Evolutionary conservation across 75 land plant genomes (phyloP), one percentile per base, ranked within the genome.

Genomic region (Larix kaempferi): DNA sequence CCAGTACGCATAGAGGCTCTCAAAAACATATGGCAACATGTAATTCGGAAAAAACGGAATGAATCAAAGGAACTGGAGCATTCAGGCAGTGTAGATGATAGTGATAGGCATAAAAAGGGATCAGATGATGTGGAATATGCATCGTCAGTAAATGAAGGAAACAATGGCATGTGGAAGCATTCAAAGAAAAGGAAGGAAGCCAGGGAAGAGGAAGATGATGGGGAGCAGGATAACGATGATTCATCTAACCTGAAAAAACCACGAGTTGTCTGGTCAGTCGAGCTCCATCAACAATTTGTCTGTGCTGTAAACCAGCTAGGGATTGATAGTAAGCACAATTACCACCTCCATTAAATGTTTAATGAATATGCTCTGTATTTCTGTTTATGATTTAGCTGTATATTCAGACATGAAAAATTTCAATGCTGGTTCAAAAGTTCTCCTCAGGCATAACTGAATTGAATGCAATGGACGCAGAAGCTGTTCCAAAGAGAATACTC

Each of bases 241-340:
- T 91, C 95, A 54, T 85, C 94, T 12, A 80, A 89, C 0, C 75
- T 89, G 57, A 95, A 95, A 62, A 95, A 91, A 78, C 98, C 95
- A 33, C 88, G 98, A 41, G 98, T 95, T 19, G 98, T 95, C 17
- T 95, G 98, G 98, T 93, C 98, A 3, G 98, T 95, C 19, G 98
- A 95, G 65, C 91, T 95, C 29, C 98, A 95, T 84, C 96, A 93
- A 74, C 92, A 95, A 73, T 95, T 95, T 84, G 96, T 95, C 54
- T 82, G 74, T 86, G 98, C 98, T 62, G 98, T 95, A 7, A 93
- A 93, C 74, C 93, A 91, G 72, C 89, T 95, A 44, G 98, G 98
- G 76, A 85, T 93, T 75, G 98, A 95, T 74, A 95, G 98, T 95
- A 93, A 61, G 95, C 35, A 59, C 54, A 49, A 10, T 10, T 49